Evolutionary conservation across 2,329 filamentous ascomycete species (phyloP), one percentile per base, ranked within the genome.

Genomic region (Aureobasidium sp.): DNA sequence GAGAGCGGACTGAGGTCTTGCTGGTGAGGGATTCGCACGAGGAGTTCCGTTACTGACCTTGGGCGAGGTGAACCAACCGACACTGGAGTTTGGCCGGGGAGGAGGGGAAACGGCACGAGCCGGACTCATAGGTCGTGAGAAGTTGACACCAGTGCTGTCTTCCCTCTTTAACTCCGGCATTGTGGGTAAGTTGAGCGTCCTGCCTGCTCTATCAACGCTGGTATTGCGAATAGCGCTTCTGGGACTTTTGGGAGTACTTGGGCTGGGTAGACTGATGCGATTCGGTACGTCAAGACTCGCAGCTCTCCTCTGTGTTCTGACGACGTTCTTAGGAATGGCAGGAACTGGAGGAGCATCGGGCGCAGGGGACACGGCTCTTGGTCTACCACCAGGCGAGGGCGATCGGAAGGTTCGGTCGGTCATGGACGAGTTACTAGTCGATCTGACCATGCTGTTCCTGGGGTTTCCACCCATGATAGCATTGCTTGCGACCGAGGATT

Each of bases 391-490:
- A 73, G 79, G 64, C 82, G 90, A 95, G 3, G 87, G 85, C 13
- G 88, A 88, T 67, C 92, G 86, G 74, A 97, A 96, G 0, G 91
- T 92, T 63, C 93, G 85, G 72, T 93, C 89, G 34, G 85, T 87
- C 92, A 97, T 96, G 55, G 92, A 96, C 26, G 86, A 83, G 32
- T 83, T 83, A 75, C 92, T 95, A 61, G 80, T 82, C 41, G 82
- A 80, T 69, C 90, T 81, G 65, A 87, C 81, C 64, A 92, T 77
- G 69, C 74, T 66, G 65, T 66, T 59, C 37, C 51, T 43, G 13
- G 44, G 41, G 13, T 44, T 17, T 20, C 52, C 63, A 15, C 52
- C 63, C 32, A 69, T 64, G 55, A 72, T 64, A 52, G 73, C 76
- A 63, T 76, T 73, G 63, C 82, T 84, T 39, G 79, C 81, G 52